These are phyloP conservation scores for Alternaria panax DNA, from an alignment of 2,329 filamentous ascomycete genomes.

Conservation along the genomic window DNA sequence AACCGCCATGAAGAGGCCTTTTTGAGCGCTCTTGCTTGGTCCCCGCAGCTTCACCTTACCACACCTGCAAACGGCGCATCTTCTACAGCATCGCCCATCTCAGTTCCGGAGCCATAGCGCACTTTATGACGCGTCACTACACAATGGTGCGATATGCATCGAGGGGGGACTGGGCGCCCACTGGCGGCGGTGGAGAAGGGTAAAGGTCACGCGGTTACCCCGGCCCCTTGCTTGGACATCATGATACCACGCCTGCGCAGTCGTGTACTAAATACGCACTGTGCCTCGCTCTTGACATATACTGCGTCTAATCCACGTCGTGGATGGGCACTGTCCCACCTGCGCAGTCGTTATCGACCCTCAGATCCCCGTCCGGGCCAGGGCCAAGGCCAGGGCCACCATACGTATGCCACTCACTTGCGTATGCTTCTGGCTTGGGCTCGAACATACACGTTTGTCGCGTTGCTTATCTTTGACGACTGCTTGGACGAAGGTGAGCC, in stretches of 20 bases:
- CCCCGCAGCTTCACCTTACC: constrained; percentile 7
- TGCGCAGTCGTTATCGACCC: background rate
- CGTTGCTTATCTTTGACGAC: background rate
- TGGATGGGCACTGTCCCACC: constrained; percentile 1
- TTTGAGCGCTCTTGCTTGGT: background rate
- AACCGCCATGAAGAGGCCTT: background rate
- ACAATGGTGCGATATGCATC: background rate
- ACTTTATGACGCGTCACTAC: background rate
- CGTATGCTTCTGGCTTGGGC: background rate
- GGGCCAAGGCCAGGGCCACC: background rate
- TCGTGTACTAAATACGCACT: constrained; percentile 4
- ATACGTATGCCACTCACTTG: background rate
- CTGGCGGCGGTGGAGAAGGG: background rate
- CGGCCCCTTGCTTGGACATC: background rate
- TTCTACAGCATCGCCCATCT: constrained; percentile 2
- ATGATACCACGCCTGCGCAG: background rate
- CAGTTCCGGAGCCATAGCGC: background rate
- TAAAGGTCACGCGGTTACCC: background rate
- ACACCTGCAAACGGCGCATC: background rate
- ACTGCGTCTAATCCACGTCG: constrained; percentile 3
- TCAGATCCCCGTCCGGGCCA: background rate
- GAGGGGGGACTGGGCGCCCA: background rate
- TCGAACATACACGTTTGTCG: background rate
- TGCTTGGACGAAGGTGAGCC: constrained; percentile 2
- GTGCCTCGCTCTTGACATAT: constrained; percentile 2